phyloP scores from a whole-genome alignment of 2,329 filamentous ascomycete genomes.

The Cladophialophora exuberans region DNA sequence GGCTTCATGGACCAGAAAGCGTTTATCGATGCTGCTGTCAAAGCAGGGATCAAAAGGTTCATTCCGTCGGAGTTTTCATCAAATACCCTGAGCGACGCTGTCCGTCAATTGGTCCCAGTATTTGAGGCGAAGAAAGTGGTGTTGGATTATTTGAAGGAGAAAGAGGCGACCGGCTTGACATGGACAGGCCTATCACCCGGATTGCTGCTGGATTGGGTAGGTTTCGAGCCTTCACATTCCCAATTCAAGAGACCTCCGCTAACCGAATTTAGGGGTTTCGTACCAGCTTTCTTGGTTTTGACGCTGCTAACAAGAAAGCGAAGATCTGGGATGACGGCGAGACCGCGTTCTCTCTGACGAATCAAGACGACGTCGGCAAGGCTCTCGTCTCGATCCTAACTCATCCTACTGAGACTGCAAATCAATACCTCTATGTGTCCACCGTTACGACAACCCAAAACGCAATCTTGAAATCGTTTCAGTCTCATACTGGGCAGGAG shows the following conservation, averaged over 20 bases:
- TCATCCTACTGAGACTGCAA: constrained; percentile 57
- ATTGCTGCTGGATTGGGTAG: constrained; percentile 40
- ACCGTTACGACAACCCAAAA: constrained; percentile 51
- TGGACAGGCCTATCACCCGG: constrained; percentile 39
- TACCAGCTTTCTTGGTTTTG: constrained; percentile 51
- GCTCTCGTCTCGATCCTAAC: constrained; percentile 53
- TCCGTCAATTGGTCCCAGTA: constrained; percentile 35
- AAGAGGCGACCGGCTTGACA: constrained; percentile 31
- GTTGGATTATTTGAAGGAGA: constrained; percentile 34
- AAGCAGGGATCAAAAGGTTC: constrained; percentile 46
- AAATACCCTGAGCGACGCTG: constrained; percentile 35
- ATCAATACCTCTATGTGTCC: constrained; percentile 52
- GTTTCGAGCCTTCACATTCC: constrained; percentile 5
- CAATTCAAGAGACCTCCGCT: neutral
- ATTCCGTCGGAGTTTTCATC: constrained; percentile 44
- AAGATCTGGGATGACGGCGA: constrained; percentile 57
- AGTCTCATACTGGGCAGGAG: constrained; percentile 6
- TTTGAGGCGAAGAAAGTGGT: constrained; percentile 39
- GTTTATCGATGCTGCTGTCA: constrained; percentile 45
- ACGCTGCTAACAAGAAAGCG: constrained; percentile 46
- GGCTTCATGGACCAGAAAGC: constrained; percentile 44
- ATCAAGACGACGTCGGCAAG: constrained; percentile 50
- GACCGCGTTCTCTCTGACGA: constrained; percentile 51
- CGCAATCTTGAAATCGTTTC: constrained; percentile 38
- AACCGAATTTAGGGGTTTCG: constrained; percentile 29